These are phyloP conservation scores for Coemansia sp. DNA, from an alignment of 371 early-diverging fungal species.

Conservation along the genomic window DNA sequence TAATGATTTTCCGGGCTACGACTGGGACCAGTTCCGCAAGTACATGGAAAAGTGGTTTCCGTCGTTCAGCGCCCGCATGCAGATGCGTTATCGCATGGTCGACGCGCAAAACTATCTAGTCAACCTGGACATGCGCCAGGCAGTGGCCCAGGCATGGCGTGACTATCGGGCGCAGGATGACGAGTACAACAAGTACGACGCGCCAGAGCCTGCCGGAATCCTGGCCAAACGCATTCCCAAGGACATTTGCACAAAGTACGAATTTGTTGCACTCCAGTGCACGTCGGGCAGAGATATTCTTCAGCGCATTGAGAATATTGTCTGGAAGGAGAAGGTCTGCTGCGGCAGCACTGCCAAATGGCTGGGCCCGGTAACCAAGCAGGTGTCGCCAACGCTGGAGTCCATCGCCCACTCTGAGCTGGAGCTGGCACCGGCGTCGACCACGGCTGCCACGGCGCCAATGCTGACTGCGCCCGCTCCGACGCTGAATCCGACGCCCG, in stretches of 20 bases:
- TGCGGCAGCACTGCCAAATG: background rate
- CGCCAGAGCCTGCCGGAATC: conserved; percentile 3
- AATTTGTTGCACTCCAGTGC: background rate
- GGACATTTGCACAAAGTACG: background rate
- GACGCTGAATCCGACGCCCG: too few species aligned
- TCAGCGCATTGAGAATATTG: background rate
- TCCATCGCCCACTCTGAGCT: too few species aligned
- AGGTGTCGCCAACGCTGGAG: too few species aligned
- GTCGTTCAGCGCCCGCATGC: background rate
- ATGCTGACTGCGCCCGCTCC: too few species aligned
- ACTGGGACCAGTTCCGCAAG: background rate
- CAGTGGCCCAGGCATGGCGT: background rate
- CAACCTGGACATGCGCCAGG: conserved; percentile 4
- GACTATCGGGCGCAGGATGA: background rate
- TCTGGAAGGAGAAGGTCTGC: conserved; percentile 4
- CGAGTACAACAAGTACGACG: background rate
- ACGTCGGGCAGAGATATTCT: background rate
- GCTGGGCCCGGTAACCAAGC: background rate
- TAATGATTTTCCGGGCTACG: conserved; percentile 1
- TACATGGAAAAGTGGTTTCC: conserved; percentile 5
- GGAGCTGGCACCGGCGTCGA: too few species aligned
- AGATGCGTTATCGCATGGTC: conserved; percentile 1
- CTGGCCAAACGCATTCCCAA: conserved; percentile 6
- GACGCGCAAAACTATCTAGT: conserved; percentile 2
- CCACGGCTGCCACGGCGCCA: too few species aligned